Base-by-base conservation (phyloP, 495 filamentous ascomycete genomes). In the Hyaloscypha hepaticicola region DNA sequence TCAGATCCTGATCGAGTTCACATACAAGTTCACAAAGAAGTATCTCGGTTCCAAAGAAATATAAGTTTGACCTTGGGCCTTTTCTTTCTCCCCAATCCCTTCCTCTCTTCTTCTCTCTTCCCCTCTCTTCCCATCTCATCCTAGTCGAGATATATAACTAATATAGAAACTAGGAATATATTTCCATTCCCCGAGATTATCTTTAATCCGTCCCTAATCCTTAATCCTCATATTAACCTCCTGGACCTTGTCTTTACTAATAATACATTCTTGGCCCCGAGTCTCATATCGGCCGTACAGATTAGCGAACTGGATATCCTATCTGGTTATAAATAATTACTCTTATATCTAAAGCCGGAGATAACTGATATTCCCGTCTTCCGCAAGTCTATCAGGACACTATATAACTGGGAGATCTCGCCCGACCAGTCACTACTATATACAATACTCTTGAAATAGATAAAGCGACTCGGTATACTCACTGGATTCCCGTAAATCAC, bases 321-420 rank as follows among this genome's bases (percentile, higher is more conserved):
- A 65, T 41, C 70, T 64, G 56, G 65, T 64, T 33, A 66, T 68
- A 29, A 77, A 53, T 61, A 76, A 55, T 69, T 76, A 48, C 63
- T 50, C 53, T 67, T 77, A 65, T 65, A 49, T 24, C 58, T 72
- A 38, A 70, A 73, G 53, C 70, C 60, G 33, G 60, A 60, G 28
- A 27, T 70, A 52, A 59, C 61, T 34, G 55, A 72, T 64, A 55
- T 73, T 53, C 71, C 66, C 41, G 60, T 72, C 65, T 69, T 73
- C 63, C 57, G 65, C 31, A 66, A 69, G 65, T 74, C 71, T 25
- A 69, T 73, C 59, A 61, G 62, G 67, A 76, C 64, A 25, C 63
- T 65, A 14, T 59, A 77, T 60, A 68, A 75, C 29, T 77, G 70
- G 69, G 67, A 64, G 50, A 78, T 79, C 66, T 79, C 70, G 52